Evolutionary conservation across 108 stramenopile genomes (phyloP).

Genomic region (Cylindrotheca closterium): DNA sequence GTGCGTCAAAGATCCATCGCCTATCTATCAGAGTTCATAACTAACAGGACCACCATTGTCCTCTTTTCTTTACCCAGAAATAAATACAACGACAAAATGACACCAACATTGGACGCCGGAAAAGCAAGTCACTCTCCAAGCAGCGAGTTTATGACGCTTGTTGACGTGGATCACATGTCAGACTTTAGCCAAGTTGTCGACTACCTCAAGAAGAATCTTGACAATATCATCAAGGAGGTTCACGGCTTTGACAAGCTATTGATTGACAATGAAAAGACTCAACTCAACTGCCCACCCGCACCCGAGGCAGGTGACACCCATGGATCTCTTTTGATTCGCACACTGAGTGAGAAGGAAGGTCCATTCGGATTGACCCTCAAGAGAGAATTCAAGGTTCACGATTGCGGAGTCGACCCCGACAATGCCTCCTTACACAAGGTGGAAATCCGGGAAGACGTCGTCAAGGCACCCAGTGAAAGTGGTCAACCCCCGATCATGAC

Average conservation of each 20-base stretch:
- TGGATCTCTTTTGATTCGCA: slow-evolving; percentile 20
- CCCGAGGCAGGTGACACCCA: slow-evolving; percentile 22
- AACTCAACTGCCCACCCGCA: slow-evolving; percentile 29
- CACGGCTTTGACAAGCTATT: slow-evolving; percentile 34
- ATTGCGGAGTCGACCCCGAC: slow-evolving; percentile 16
- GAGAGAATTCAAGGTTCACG: slow-evolving; percentile 38
- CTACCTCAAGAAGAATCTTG: slow-evolving; percentile 19
- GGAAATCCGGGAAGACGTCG: slow-evolving; percentile 34
- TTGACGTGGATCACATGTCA: slow-evolving; percentile 28
- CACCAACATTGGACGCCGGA: slow-evolving; percentile 18
- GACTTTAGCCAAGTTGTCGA: slow-evolving; percentile 28
- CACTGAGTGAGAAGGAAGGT: slow-evolving; percentile 23
- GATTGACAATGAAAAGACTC: slow-evolving; percentile 22
- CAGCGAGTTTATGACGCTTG: slow-evolving; percentile 26
- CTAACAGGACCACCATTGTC: too few relatives aligned
- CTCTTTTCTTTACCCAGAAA: not conserved
- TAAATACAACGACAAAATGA: slow-evolving; percentile 4
- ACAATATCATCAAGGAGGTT: slow-evolving; percentile 28
- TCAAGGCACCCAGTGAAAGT: slow-evolving; percentile 6
- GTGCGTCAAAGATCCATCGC: too few relatives aligned
- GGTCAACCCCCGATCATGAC: not conserved
- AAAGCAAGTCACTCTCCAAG: slow-evolving; percentile 23
- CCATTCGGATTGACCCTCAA: slow-evolving; percentile 22
- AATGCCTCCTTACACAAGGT: slow-evolving; percentile 16
- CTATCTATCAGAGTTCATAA: slow-evolving; percentile 1